Evolutionary conservation across 371 early-diverging fungal genomes (phyloP).

Genomic region (Zopfochytrium polystomum): DNA sequence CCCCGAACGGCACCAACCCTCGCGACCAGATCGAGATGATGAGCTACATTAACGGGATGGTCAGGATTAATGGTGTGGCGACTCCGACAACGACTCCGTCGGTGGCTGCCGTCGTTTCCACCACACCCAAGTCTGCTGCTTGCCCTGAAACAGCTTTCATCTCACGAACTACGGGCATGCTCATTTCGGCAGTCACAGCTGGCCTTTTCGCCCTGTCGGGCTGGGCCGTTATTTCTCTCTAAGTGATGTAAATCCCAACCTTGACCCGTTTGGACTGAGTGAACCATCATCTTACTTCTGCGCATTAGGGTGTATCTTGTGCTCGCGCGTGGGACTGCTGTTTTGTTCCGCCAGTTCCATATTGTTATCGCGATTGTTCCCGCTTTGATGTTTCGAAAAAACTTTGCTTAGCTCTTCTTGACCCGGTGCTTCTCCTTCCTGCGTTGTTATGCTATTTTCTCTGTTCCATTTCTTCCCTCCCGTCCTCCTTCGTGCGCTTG

Average conservation of each 20-base stretch:
- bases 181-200: background rate
- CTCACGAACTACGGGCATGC: background rate
- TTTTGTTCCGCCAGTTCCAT: too few species aligned
- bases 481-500: background rate
- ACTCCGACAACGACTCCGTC: background rate
- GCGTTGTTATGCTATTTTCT: background rate
- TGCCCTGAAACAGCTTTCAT: background rate
- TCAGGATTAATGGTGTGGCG: background rate
- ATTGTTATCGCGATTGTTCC: background rate
- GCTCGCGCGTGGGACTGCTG: too few species aligned
- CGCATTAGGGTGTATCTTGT: background rate
- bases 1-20: conserved; percentile 24
- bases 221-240: background rate
- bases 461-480: background rate
- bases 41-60: background rate
- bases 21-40: conserved; percentile 25
- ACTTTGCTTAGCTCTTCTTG: background rate
- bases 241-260: background rate
- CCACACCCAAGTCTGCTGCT: background rate
- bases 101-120: background rate
- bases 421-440: background rate
- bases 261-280: background rate
- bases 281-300: background rate
- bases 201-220: background rate
- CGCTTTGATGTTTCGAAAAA: background rate